Evolutionary conservation across 2,329 filamentous ascomycete genomes (phyloP).

Genomic region (Fusarium clavum): DNA sequence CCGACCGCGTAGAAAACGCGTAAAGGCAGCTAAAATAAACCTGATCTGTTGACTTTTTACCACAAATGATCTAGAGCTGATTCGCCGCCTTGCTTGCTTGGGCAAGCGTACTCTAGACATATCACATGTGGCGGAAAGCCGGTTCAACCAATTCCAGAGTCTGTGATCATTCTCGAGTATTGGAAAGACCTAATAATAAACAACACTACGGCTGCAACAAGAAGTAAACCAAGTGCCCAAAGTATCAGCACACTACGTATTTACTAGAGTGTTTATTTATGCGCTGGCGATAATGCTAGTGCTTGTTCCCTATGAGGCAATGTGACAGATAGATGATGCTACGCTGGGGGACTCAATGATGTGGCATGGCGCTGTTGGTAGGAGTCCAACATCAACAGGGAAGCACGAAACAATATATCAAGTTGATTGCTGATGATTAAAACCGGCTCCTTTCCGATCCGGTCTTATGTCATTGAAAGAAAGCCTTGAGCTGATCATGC

Average conservation of each 20-base stretch:
- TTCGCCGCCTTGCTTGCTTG: conserved; percentile 21
- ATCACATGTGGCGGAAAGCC: conserved; percentile 25
- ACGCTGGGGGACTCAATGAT: conserved; percentile 34
- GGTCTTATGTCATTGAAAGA: background rate
- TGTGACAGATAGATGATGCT: conserved; percentile 27
- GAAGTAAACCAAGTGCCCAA: conserved; percentile 1
- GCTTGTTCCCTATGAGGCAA: conserved; percentile 18
- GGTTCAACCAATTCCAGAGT: conserved; percentile 37
- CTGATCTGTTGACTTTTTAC: conserved; percentile 35
- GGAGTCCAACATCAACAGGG: conserved; percentile 10
- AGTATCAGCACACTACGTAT: background rate
- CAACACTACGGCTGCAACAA: conserved; percentile 5
- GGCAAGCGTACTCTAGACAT: conserved; percentile 15
- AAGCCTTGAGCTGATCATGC: background rate
- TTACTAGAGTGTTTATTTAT: conserved; percentile 3
- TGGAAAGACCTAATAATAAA: background rate
- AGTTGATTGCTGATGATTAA: background rate
- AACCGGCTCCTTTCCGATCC: conserved; percentile 4
- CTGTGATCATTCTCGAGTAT: background rate
- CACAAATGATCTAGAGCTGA: conserved; percentile 26
- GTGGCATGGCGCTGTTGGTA: conserved; percentile 42
- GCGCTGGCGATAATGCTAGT: conserved; percentile 23
- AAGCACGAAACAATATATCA: conserved; percentile 19
- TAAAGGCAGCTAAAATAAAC: conserved; percentile 10
- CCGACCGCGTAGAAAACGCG: conserved; percentile 33